phyloP scores from a whole-genome alignment of 225 moss, liverwort and hornwort species.

The Rhytidiadelphus loreus region DNA sequence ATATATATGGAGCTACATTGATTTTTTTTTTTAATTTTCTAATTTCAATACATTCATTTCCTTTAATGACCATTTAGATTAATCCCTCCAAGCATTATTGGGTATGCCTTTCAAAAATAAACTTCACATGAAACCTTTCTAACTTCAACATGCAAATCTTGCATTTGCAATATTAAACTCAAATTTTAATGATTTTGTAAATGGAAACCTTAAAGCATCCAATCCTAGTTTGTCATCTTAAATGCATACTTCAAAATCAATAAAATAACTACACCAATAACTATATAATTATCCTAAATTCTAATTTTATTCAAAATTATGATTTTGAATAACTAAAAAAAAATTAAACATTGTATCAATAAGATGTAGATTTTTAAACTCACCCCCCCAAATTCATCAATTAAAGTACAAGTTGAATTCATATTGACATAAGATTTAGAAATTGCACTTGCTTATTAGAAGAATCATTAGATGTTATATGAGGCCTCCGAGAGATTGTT shows the following conservation, averaged over 20 bases:
- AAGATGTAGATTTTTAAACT: too few relatives aligned
- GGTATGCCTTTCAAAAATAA: too few relatives aligned
- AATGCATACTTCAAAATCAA: not conserved
- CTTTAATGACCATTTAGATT: too few relatives aligned
- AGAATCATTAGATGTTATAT: too few relatives aligned
- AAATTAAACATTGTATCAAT: too few relatives aligned
- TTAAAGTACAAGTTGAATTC: not conserved
- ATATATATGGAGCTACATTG: not conserved
- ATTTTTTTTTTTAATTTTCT: too few relatives aligned
- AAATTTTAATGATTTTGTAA: not conserved
- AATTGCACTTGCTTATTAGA: not conserved
- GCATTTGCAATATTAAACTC: not conserved
- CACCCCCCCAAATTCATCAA: not conserved
- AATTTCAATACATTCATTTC: not conserved
- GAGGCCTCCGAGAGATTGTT: too few relatives aligned
- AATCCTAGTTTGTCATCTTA: not conserved
- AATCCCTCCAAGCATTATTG: too few relatives aligned
- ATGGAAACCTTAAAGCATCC: not conserved
- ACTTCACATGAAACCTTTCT: not conserved
- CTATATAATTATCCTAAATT: not conserved
- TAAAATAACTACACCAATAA: not conserved
- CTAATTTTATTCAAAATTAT: not conserved
- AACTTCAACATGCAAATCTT: not conserved
- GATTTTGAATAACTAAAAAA: not conserved
- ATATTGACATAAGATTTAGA: not conserved